Base-by-base conservation (phyloP, 352 stramenopile species). In the Globisporangium emineosum region DNA sequence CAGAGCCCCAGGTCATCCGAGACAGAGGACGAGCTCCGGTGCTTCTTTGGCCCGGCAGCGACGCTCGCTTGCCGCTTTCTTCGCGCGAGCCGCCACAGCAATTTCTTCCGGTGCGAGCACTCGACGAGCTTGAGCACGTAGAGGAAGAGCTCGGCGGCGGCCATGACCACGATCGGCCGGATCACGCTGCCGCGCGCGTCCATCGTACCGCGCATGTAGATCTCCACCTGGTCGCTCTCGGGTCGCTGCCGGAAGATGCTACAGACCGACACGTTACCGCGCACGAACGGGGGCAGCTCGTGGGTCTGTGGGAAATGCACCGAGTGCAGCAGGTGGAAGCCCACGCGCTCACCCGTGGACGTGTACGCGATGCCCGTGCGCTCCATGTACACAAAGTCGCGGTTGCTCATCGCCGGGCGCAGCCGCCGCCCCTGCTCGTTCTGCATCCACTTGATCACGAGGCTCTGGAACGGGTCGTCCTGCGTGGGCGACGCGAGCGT, bases 51-150 rank as follows among this genome's bases (percentile, higher is more conserved):
- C 9, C 50, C 25, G 3, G 23, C 50, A 2, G 23, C 23, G 17
- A 56, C 5, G 10, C 50, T 37, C 50, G 37, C 37, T 61, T 35
- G 64, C 25, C 21, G 65, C 62, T 17, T 65, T 60, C 3, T 68
- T 72, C 49, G 50, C 30, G 53, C 70, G 66, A 40, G 60, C 15
- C 30, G 29, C 60, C 60, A 66, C 25, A 40, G 3, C 23, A 59
- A 25, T n/a, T 66, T 60, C 37, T 60, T 59, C 10, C 25, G n/a
- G 17, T 47, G 35, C 30, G 50, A 27, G 29, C 49, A 60, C 35
- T 66, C 50, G 29, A 66, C 37, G 60, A 42, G 42, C 35, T 52
- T 51, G 9, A 13, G 29, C 25, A 58, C 52, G 25, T 43, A 40
- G n/a, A 67, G 40, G 15, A 64, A 56, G 27, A 47, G 27, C 30